Evolutionary conservation across 192 early-diverging fungal species (phyloP), one percentile per base, ranked within the genome.

Genomic region (Backusella psychrophila): DNA sequence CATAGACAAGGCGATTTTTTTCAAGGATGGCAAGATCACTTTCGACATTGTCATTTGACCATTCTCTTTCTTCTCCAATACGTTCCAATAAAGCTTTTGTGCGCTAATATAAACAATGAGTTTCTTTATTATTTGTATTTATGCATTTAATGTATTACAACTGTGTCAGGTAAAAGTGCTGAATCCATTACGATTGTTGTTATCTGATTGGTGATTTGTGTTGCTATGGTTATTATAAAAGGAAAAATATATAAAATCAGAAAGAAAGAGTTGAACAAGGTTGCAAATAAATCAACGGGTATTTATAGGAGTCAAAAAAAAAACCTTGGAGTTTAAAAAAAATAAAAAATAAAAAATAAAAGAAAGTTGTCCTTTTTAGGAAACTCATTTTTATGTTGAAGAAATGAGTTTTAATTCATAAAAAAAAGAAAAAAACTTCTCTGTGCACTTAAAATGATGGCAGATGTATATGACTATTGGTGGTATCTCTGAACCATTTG

Each of bases 61-160:
- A 71, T 31, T 71, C 42, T 7, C 39, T 71, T 71, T 71, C 70
- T 49, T 44, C 36, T 0, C 42, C 70, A 49, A 71, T 71, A 44
- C 29, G 39, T 33, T 49, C 44, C 26, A 71, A 8, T 14, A 71
- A 34, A 23, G 41, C 39, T 23, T 71, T 71, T 41, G 42, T 44
- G 42, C 39, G 44, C 70, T 71, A 63, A 29, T 29, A 63, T 29
- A 63, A 63, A 63, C 11, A 63, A 63, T 21, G 53, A 59, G 53
- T 12, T 21, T 23, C 8, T 63, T 12, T 12, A 63, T 29, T 63
- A 26, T 63, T 26, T 23, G 1, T 63, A 33, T 26, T 29, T 63
- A 63, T 63, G 56, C 56, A 63, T 63, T 14, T 29, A 12, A 29
- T 63, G 26, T 29, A 63, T 63, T 63, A 63, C 56, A 63, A 63